These are phyloP conservation scores for Onygena corvina DNA, from an alignment of 2,329 filamentous ascomycete genomes.

Conservation along the genomic window DNA sequence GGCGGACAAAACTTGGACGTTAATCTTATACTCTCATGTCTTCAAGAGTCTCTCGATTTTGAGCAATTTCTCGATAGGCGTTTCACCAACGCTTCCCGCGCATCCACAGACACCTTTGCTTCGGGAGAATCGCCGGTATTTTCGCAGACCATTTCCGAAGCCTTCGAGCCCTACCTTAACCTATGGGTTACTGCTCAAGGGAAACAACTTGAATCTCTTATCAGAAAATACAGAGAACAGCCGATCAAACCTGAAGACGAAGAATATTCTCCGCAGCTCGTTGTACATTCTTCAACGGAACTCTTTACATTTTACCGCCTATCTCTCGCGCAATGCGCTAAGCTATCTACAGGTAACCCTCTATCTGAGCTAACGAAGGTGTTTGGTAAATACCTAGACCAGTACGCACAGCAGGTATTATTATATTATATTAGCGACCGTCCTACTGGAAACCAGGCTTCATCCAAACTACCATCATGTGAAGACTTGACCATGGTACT, in stretches of 20 bases:
- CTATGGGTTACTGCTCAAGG: slow-evolving; percentile 97
- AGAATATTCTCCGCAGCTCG: slow-evolving; percentile 79
- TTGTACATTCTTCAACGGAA: slow-evolving; percentile 88
- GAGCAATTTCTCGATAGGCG: slow-evolving; percentile 80
- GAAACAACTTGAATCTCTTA: slow-evolving; percentile 67
- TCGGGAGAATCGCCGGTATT: slow-evolving; percentile 69
- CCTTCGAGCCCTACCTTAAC: slow-evolving; percentile 93
- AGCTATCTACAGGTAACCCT: slow-evolving; percentile 80
- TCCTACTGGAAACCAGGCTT: slow-evolving; percentile 40
- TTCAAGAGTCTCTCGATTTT: slow-evolving; percentile 94
- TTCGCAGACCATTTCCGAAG: slow-evolving; percentile 83
- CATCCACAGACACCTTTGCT: slow-evolving; percentile 79
- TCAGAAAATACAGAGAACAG: slow-evolving; percentile 77
- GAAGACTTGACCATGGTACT: slow-evolving; percentile 76
- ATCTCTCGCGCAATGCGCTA: slow-evolving; percentile 86
- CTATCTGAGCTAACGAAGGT: slow-evolving; percentile 73
- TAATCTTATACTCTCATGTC: slow-evolving; percentile 71
- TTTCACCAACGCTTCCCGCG: slow-evolving; percentile 57
- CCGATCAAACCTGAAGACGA: slow-evolving; percentile 72
- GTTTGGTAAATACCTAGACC: slow-evolving; percentile 84
- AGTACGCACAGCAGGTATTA: slow-evolving; percentile 87
- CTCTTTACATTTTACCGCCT: slow-evolving; percentile 95
- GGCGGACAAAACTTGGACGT: slow-evolving; percentile 74
- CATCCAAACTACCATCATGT: slow-evolving; percentile 41
- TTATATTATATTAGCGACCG: slow-evolving; percentile 57